These are phyloP conservation scores for Puccinia hordei DNA, from an alignment of 1,284 basidiomycete species.

Conservation along the genomic window DNA sequence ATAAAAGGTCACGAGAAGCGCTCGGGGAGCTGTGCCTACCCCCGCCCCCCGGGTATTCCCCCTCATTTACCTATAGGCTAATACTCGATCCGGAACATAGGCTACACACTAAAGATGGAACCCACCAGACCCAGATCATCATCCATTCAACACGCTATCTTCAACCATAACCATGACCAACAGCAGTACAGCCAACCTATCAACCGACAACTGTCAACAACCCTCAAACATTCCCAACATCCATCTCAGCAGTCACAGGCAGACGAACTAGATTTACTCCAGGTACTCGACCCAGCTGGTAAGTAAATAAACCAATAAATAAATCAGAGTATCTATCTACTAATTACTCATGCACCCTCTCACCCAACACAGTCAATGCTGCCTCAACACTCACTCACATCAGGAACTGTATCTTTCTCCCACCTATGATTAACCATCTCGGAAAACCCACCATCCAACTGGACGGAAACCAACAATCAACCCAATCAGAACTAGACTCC, in stretches of 20 bases:
- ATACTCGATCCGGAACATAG: too few species aligned
- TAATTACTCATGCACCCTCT: too few species aligned
- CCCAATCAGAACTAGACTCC: background rate
- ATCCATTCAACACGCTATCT: background rate
- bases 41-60: too few species aligned
- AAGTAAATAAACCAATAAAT: slow-evolving; percentile 10
- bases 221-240: too few species aligned
- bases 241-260: too few species aligned
- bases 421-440: slow-evolving; percentile 24
- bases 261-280: slow-evolving; percentile 35
- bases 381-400: slow-evolving; percentile 49
- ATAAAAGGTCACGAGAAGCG: too few species aligned
- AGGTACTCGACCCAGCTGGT: slow-evolving; percentile 45
- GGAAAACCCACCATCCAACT: slow-evolving; percentile 17
- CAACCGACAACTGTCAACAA: background rate
- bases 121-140: too few species aligned
- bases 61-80: too few species aligned
- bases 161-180: background rate
- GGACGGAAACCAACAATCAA: background rate
- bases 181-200: background rate
- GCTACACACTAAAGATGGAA: too few species aligned
- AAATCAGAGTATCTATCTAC: too few species aligned
- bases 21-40: too few species aligned
- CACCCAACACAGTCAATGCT: slow-evolving; percentile 25
- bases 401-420: slow-evolving; percentile 33